phyloP scores from a whole-genome alignment of 305 asterid species.

The Fraxinus angustifolia region DNA sequence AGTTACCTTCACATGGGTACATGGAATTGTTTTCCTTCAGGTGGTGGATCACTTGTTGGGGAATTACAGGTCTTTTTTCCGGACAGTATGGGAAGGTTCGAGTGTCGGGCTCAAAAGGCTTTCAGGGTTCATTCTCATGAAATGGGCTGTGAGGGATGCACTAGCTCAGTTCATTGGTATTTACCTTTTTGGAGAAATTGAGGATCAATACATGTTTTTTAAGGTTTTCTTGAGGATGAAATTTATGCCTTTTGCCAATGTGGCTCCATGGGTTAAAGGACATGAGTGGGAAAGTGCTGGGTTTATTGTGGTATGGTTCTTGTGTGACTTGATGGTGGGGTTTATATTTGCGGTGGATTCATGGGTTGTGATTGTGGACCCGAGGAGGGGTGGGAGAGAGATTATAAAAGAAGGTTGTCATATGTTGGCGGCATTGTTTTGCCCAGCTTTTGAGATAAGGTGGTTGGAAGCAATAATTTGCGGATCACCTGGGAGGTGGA shows the following conservation, averaged over 20 bases:
- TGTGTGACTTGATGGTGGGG: slow-evolving; percentile 65
- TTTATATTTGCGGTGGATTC: slow-evolving; percentile 70
- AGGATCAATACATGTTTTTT: slow-evolving; percentile 73
- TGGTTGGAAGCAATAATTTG: slow-evolving; percentile 72
- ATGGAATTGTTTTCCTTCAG: slow-evolving; percentile 63
- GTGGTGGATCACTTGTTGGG: slow-evolving; percentile 74
- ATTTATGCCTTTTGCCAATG: slow-evolving; percentile 79
- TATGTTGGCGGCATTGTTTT: slow-evolving; percentile 50
- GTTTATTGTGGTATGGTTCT: slow-evolving; percentile 56
- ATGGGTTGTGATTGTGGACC: slow-evolving; percentile 79
- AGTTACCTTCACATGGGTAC: slow-evolving; percentile 70
- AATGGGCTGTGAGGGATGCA: slow-evolving; percentile 92
- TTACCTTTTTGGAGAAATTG: slow-evolving; percentile 76
- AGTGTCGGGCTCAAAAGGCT: slow-evolving; percentile 67
- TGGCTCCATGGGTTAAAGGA: slow-evolving; percentile 75
- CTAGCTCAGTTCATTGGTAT: slow-evolving; percentile 76
- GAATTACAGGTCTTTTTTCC: slow-evolving; percentile 43
- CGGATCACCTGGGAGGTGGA: slow-evolving; percentile 74
- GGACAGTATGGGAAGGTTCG: slow-evolving; percentile 75
- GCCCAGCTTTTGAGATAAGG: slow-evolving; percentile 66
- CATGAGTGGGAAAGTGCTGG: slow-evolving; percentile 76
- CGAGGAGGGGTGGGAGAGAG: slow-evolving; percentile 86
- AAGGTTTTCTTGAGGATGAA: slow-evolving; percentile 85
- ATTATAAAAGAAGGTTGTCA: slow-evolving; percentile 78
- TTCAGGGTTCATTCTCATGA: slow-evolving; percentile 73